Base-by-base conservation (phyloP, 2,329 filamentous ascomycete genomes). In the Fonsecaea multimorphosa region DNA sequence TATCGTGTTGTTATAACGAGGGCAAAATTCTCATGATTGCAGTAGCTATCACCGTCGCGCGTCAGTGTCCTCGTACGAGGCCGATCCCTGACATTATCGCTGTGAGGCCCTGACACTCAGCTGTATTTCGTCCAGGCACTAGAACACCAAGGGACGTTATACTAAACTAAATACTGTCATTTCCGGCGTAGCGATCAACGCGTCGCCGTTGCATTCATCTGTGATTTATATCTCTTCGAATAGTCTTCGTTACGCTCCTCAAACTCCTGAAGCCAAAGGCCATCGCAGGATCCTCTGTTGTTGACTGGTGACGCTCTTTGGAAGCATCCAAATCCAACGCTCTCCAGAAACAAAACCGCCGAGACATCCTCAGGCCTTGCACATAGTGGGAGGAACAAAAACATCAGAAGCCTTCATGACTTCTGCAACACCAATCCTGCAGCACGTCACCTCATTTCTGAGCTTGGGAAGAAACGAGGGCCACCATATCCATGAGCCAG, bases 401-500 rank as follows among this genome's bases (percentile, higher is more conserved):
- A 3, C 19, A 5, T 49, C 44, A 49, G 19, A 27, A 24, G 11
- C 14, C 44, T 27, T 14, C 14, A 3, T 5, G 22, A 24, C 44
- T 24, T 49, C 44, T 49, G 44, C 40, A 24, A 14, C 19, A 24
- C 27, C 44, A 49, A 11, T 27, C 36, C 24, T 27, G 16, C n/a
- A 34, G 16, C n/a, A 34, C 16, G 0, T 80, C 75, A 91, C 68
- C 86, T 81, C 71, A 89, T 74, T 52, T 89, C 84, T 31, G 89
- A 79, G 2, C 89, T 86, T 7, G 92, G 91, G 73, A 96, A 95
- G 77, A 89, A 97, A 66, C 93, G 86, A 9, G 91, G 91, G 3
- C 94, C 94, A 0, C 92, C 91, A 78, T 89, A 97, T 0, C 94
- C 94, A 73, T 91, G 89, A 1, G 89, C 91, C 64, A 93, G 85